Conservation (phyloP, 139 green algal species). For the Monoraphidium neglectum region DNA sequence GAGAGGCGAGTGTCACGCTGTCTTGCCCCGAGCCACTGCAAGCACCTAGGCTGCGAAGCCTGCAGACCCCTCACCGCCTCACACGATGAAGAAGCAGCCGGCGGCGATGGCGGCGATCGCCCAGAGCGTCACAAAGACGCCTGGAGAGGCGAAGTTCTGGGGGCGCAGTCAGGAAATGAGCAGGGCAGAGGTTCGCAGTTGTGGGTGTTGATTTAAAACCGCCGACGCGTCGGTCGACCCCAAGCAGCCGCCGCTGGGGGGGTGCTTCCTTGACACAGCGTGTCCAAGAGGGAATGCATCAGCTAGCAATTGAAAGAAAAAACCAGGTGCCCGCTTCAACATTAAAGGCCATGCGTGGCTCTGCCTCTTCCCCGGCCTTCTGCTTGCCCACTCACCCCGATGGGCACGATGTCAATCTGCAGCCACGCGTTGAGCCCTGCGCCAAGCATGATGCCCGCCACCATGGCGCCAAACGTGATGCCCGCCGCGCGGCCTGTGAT, state of each 20-base stretch:
- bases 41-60: no score
- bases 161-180: no score
- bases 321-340: not conserved
- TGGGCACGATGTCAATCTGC: constrained; percentile 85
- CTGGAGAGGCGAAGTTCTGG: constrained; percentile 71
- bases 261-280: no score
- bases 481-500: constrained; percentile 54
- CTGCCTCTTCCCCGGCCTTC: not conserved
- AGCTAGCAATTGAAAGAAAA: not conserved
- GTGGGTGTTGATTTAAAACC: not conserved
- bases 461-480: constrained; percentile 60
- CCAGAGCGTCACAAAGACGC: constrained; percentile 72
- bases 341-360: not conserved
- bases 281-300: not conserved
- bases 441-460: constrained; percentile 71
- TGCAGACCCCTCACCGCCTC: no score
- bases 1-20: no score
- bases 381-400: constrained; percentile 50
- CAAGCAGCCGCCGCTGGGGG: no score
- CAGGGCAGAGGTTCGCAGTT: not conserved
- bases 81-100: constrained; percentile 54
- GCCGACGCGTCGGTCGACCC: no score
- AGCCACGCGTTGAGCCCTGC: constrained; percentile 77
- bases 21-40: no score
- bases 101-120: constrained; percentile 45